phyloP scores from a whole-genome alignment of 2,329 filamentous ascomycete genomes.

The Fusarium sublunatum region DNA sequence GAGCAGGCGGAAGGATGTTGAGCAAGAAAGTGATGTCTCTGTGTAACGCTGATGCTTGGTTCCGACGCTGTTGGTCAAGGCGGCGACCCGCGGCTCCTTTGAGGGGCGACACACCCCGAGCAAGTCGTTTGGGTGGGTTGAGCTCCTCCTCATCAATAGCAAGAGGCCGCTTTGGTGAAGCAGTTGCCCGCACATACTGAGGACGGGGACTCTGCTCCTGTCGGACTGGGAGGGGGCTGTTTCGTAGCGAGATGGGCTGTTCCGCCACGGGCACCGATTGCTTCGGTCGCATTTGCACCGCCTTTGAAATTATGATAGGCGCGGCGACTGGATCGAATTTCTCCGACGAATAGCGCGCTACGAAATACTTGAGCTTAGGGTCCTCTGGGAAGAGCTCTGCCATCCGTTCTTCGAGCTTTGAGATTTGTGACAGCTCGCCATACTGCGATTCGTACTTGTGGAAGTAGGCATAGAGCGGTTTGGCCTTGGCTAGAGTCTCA shows the following conservation, averaged over 20 bases:
- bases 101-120: slow-evolving; percentile 89
- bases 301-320: slow-evolving; percentile 85
- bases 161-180: slow-evolving; percentile 72
- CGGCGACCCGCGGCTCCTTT: slow-evolving; percentile 90
- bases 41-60: slow-evolving; percentile 75
- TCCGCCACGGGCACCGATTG: slow-evolving; percentile 66
- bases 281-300: slow-evolving; percentile 78
- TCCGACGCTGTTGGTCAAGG: slow-evolving; percentile 79
- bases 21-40: slow-evolving; percentile 74
- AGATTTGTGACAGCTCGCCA: slow-evolving; percentile 90
- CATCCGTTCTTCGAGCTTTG: slow-evolving; percentile 93
- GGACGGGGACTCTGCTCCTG: slow-evolving; percentile 60
- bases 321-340: slow-evolving; percentile 84
- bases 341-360: slow-evolving; percentile 75
- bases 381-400: slow-evolving; percentile 92
- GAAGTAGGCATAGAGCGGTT: slow-evolving; percentile 89
- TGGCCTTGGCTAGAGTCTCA: slow-evolving; percentile 78
- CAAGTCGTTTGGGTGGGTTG: slow-evolving; percentile 84
- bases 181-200: slow-evolving; percentile 59
- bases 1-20: slow-evolving; percentile 78
- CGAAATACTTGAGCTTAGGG: slow-evolving; percentile 78
- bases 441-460: slow-evolving; percentile 96
- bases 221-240: slow-evolving; percentile 56
- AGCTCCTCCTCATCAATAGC: slow-evolving; percentile 77
- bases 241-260: slow-evolving; percentile 57